Evolutionary conservation across 1,284 basidiomycete species (phyloP).

Genomic region (Inonotus obliquus): DNA sequence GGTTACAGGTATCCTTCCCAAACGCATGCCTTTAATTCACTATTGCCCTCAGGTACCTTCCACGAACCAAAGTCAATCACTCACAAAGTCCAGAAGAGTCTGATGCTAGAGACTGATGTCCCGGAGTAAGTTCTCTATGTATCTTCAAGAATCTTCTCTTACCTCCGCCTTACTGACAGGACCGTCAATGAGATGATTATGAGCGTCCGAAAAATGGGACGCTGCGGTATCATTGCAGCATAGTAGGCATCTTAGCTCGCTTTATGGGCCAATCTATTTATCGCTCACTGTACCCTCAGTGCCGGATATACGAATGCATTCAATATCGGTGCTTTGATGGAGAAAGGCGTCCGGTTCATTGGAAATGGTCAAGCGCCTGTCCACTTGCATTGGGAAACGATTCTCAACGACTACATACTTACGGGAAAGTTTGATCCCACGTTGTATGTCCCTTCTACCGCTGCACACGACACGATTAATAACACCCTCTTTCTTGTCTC

Average conservation of each 20-base stretch:
- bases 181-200: slow-evolving; percentile 68
- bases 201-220: slow-evolving; percentile 60
- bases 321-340: slow-evolving; percentile 76
- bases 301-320: slow-evolving; percentile 63
- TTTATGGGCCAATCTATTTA: not conserved
- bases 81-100: slow-evolving; percentile 65
- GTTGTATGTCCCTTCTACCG: slow-evolving; percentile 38
- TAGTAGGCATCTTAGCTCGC: slow-evolving; percentile 31
- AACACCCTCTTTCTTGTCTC: slow-evolving; percentile 6
- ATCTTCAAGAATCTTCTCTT: not conserved
- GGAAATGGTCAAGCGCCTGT: slow-evolving; percentile 74
- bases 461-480: not conserved
- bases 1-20: slow-evolving; percentile 1
- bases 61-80: slow-evolving; percentile 61
- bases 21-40: not conserved
- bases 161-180: slow-evolving; percentile 5
- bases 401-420: slow-evolving; percentile 58
- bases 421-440: slow-evolving; percentile 68
- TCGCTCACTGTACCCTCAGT: slow-evolving; percentile 18
- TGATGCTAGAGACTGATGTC: slow-evolving; percentile 75
- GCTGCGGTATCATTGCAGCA: slow-evolving; percentile 57
- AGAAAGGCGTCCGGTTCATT: slow-evolving; percentile 67
- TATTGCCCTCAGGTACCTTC: slow-evolving; percentile 45
- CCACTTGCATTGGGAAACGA: slow-evolving; percentile 71
- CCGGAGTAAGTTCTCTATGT: slow-evolving; percentile 37